Percentiles rank a stretch among this genome's conserved stretches.
These are phyloP conservation scores for Colletotrichum siamense DNA, from an alignment of 2,329 filamentous ascomycete species.

Conservation along the genomic window DNA sequence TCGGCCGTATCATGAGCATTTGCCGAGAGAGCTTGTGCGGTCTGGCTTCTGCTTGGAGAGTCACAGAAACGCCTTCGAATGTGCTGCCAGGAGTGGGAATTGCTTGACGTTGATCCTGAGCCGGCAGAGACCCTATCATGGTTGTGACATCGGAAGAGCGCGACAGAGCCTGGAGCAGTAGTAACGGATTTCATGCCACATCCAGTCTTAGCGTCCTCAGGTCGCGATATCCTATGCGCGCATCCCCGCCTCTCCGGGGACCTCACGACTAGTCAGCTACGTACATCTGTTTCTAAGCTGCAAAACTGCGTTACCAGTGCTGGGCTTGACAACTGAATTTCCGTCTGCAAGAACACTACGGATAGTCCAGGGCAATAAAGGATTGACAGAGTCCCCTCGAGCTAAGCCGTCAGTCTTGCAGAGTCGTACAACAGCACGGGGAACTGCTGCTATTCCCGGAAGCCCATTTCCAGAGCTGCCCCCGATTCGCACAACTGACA, in stretches of 20 bases:
- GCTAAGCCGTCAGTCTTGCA: not conserved
- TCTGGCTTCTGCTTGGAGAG: not conserved
- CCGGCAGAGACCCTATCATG: not conserved
- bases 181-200: not conserved
- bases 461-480: conserved; percentile 1
- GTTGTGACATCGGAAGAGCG: not conserved
- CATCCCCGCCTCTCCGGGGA: not conserved
- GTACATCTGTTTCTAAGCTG: not conserved
- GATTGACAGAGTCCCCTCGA: not conserved
- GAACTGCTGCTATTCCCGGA: not conserved
- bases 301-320: not conserved
- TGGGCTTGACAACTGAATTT: not conserved
- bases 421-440: not conserved
- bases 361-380: not conserved
- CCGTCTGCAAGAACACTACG: not conserved
- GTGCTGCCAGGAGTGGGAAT: not conserved
- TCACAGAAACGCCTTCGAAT: not conserved
- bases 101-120: not conserved
- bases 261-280: not conserved
- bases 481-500: not conserved
- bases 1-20: not conserved
- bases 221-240: not conserved
- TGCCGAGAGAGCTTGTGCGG: not conserved
- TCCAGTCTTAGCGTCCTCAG: not conserved
- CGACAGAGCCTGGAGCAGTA: not conserved